These are phyloP conservation scores for Coleophoma crateriformis DNA, from an alignment of 2,329 filamentous ascomycete species.

Conservation along the genomic window DNA sequence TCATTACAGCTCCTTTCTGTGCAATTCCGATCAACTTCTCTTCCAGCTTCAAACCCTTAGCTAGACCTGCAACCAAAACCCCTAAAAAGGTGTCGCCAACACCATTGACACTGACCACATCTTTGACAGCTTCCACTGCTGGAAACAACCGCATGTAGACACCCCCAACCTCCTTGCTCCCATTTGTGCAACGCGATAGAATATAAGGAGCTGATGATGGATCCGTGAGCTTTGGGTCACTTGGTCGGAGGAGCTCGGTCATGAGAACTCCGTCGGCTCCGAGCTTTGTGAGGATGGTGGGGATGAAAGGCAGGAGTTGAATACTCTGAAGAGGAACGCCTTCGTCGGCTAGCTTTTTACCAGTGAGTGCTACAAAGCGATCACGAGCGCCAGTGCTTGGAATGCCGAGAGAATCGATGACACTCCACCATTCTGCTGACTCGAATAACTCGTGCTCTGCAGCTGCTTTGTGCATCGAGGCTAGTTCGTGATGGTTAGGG, in stretches of 20 bases:
- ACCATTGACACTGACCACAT: slow-evolving; percentile 87
- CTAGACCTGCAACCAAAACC: slow-evolving; percentile 73
- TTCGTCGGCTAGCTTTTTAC: slow-evolving; percentile 61
- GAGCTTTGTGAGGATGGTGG: slow-evolving; percentile 78
- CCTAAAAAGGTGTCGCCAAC: slow-evolving; percentile 92
- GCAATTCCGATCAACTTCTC: slow-evolving; percentile 69
- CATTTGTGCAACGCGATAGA: slow-evolving; percentile 53
- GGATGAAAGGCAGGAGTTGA: slow-evolving; percentile 83
- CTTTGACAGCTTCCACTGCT: slow-evolving; percentile 57
- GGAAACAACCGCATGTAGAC: slow-evolving; percentile 72
- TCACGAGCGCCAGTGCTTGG: slow-evolving; percentile 63
- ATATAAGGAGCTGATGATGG: slow-evolving; percentile 64
- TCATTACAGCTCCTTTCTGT: slow-evolving; percentile 75
- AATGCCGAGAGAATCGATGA: slow-evolving; percentile 77
- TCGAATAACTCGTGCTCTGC: slow-evolving; percentile 63
- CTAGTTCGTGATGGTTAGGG: slow-evolving; percentile 79
- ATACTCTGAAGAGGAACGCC: slow-evolving; percentile 81
- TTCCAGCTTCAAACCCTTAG: slow-evolving; percentile 36
- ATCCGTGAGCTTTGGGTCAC: slow-evolving; percentile 61
- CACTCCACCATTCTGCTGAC: slow-evolving; percentile 65
- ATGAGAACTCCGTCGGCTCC: slow-evolving; percentile 59
- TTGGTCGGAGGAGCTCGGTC: slow-evolving; percentile 61
- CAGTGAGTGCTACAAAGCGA: slow-evolving; percentile 65
- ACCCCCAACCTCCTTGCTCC: slow-evolving; percentile 56
- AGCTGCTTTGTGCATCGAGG: slow-evolving; percentile 71